A percentile compares a stretch with the other conserved stretches of the same genome.
Conservation (phyloP, 2,329 filamentous ascomycete genomes). For the Colletotrichum lini region DNA sequence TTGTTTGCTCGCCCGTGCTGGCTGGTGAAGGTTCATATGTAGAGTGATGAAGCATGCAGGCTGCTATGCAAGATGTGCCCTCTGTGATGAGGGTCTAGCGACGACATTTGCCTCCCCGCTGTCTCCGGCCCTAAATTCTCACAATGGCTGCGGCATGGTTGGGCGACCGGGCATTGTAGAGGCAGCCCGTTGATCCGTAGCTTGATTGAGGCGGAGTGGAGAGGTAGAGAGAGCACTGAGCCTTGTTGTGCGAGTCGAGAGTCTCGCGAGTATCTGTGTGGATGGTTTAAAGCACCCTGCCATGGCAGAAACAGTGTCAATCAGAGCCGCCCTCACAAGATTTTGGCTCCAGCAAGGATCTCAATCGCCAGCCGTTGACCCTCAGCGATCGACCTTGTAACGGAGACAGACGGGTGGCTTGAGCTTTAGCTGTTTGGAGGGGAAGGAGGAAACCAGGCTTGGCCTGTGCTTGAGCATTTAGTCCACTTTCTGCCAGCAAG, state of each 20-base stretch:
- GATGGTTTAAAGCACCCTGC: neutral
- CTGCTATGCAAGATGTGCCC: conserved; percentile 15
- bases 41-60: conserved; percentile 18
- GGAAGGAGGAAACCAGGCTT: conserved; percentile 4
- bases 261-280: neutral
- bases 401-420: conserved; percentile 1
- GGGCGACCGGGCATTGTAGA: conserved; percentile 3
- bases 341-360: conserved; percentile 4
- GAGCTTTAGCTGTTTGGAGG: neutral
- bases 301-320: conserved; percentile 6
- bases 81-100: conserved; percentile 7
- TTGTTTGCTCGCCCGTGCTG: conserved; percentile 1
- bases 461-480: conserved; percentile 19
- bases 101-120: conserved; percentile 2
- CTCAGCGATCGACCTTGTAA: conserved; percentile 32
- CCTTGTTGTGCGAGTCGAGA: neutral
- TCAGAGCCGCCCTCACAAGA: neutral
- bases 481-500: conserved; percentile 5
- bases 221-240: neutral
- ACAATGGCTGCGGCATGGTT: conserved; percentile 26
- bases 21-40: conserved; percentile 5
- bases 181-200: conserved; percentile 14
- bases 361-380: conserved; percentile 1
- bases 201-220: neutral
- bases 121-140: conserved; percentile 39